Conservation (phyloP, 495 filamentous ascomycete genomes). For the Cairneyella variabilis region DNA sequence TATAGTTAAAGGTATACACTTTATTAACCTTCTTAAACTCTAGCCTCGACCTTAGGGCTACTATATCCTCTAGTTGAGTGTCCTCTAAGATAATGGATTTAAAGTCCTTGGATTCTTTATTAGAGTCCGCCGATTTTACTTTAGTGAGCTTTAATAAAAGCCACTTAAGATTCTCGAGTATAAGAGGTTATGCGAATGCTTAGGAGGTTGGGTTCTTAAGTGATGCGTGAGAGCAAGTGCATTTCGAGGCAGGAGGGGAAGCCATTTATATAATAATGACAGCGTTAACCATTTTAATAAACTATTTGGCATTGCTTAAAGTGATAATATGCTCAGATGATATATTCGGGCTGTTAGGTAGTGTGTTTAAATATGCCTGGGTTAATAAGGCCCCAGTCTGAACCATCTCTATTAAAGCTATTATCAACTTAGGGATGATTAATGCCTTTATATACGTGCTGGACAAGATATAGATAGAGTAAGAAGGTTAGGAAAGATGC, state of each 20-base stretch:
- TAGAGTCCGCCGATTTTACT: background rate
- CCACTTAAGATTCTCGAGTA: slow-evolving; percentile 2
- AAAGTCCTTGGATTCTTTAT: background rate
- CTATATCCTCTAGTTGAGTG: background rate
- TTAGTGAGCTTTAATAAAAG: slow-evolving; percentile 8
- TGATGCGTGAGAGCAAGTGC: slow-evolving; percentile 6
- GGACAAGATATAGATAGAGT: slow-evolving; percentile 1
- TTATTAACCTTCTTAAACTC: background rate
- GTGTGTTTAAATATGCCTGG: slow-evolving; percentile 5
- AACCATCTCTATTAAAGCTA: slow-evolving; percentile 16
- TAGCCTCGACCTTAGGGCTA: background rate
- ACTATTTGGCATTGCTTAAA: slow-evolving; percentile 9
- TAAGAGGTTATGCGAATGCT: background rate
- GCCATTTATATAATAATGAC: slow-evolving; percentile 8
- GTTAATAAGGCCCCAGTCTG: slow-evolving; percentile 8
- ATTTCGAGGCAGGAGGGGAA: slow-evolving; percentile 11
- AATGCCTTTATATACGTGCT: background rate
- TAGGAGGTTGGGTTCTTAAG: background rate
- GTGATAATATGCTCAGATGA: slow-evolving; percentile 8
- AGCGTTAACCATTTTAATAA: slow-evolving; percentile 14
- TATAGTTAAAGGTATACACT: background rate
- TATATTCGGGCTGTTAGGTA: slow-evolving; percentile 13
- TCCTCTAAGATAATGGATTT: background rate
- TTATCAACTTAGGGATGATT: slow-evolving; percentile 4
- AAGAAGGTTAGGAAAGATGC: background rate